Base-by-base conservation (phyloP, 441 rosid genomes). In the Capsella rubella region DNA sequence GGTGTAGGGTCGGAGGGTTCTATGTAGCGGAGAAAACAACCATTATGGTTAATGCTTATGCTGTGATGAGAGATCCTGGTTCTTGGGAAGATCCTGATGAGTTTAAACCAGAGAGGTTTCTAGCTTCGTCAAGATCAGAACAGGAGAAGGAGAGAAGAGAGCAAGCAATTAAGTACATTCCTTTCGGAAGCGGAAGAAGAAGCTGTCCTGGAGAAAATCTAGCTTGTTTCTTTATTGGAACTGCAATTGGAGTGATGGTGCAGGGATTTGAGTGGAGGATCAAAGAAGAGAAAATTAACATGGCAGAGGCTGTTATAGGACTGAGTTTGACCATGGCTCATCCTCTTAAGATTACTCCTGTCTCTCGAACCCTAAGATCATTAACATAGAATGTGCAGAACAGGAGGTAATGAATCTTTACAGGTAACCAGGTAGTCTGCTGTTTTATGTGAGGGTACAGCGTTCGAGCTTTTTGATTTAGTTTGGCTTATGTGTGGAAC, bases 41-140 rank as follows among this genome's bases (percentile, higher is more conserved):
- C 13, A 25, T 75, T 13, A 13, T 64, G 0, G 52, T 81, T 4
- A 79, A 79, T 46, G 42, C 47, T 6, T 82, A 68, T 63, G 76
- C 81, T 21, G 71, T 80, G 39, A 79, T 79, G 81, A 79, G 82
- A 42, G 88, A 85, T 56, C 77, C 81, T 2, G n/a, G 46, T 0
- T 1, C 4, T 6, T 77, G 83, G 88, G 76, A 74, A 1, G 12
- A 3, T 81, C 83, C 73, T 31, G n/a, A 21, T 5, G 56, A 56
- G 21, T 69, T 56, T 57, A 45, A 56, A 10, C 73, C 73, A 1
- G 81, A 81, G 55, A 81, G 83, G 52, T 84, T 81, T 64, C 29
- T 77, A 53, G 49, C n/a, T 8, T 52, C 5, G 2, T 49, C 50
- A 29, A 56, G 16, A 15, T 45, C 53, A 31, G 64, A 27, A 21